Conservation (phyloP, 768 basidiomycete species). For the Rhodocollybia butyracea region DNA sequence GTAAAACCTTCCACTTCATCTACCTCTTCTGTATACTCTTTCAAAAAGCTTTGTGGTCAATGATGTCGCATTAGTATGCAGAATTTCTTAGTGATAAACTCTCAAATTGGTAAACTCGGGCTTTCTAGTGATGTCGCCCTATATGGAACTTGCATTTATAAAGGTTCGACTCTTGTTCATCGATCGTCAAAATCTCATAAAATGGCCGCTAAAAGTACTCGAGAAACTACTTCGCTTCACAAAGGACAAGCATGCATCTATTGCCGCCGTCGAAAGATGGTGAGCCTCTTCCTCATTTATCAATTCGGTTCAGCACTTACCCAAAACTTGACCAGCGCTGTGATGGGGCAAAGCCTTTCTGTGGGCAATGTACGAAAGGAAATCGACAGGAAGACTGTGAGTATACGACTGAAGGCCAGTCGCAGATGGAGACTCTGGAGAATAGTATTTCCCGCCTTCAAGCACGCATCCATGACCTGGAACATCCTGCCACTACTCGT, state of each 20-base stretch:
- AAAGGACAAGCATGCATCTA: conserved; percentile 14
- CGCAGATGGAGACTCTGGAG: conserved; percentile 48
- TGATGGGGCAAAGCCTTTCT: conserved; percentile 51
- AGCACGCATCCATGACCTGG: conserved; percentile 43
- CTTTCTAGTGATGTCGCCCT: no score
- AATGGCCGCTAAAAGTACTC: no score
- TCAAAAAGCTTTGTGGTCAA: no score
- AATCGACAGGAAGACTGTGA: conserved; percentile 57
- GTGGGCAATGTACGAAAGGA: conserved; percentile 46
- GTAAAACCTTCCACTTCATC: no score
- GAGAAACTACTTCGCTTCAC: conserved; percentile 1
- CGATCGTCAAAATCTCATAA: no score
- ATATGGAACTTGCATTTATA: no score
- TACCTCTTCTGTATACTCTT: no score
- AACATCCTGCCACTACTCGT: conserved; percentile 33
- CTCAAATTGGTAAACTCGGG: no score
- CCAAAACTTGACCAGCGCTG: neutral
- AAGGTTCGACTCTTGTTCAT: no score
- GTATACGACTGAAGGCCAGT: conserved; percentile 48
- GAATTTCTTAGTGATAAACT: no score
- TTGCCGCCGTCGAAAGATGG: conserved; percentile 14
- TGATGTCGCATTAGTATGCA: no score
- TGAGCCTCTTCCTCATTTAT: neutral
- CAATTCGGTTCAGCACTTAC: neutral
- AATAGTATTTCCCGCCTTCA: conserved; percentile 46